These are phyloP conservation scores for Globisporangium uncinulatum DNA, from an alignment of 352 stramenopile genomes.

Conservation along the genomic window DNA sequence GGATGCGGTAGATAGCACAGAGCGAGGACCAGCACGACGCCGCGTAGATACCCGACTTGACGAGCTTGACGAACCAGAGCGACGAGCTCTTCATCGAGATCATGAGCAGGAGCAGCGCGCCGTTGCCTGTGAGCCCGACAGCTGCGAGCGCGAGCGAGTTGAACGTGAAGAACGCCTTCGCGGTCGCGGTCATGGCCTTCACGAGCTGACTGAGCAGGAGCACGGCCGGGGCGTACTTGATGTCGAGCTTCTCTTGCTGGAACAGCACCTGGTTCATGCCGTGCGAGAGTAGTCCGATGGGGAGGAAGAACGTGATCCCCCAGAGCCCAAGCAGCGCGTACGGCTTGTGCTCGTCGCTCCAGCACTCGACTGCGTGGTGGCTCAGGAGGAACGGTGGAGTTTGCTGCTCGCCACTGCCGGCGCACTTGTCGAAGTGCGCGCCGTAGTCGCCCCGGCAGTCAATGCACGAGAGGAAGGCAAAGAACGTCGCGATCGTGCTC, in stretches of 20 bases:
- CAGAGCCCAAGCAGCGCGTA: conserved; percentile 51
- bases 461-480: conserved; percentile 44
- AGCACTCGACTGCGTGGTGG: conserved; percentile 36
- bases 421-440: conserved; percentile 9
- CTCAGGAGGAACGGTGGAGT: conserved; percentile 33
- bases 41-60: conserved; percentile 52
- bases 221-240: conserved; percentile 55
- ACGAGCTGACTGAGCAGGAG: conserved; percentile 45
- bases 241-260: conserved; percentile 48
- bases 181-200: conserved; percentile 38
- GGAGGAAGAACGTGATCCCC: conserved; percentile 53
- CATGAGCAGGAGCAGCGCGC: conserved; percentile 28
- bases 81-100: conserved; percentile 37
- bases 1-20: conserved; percentile 35
- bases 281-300: conserved; percentile 44
- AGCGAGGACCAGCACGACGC: conserved; percentile 49
- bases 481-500: conserved; percentile 54
- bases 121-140: conserved; percentile 33
- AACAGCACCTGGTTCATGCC: conserved; percentile 68
- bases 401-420: neutral
- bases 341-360: conserved; percentile 30
- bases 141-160: conserved; percentile 26
- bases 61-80: conserved; percentile 49
- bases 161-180: conserved; percentile 44
- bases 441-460: conserved; percentile 22